Base-by-base conservation (phyloP, 1,284 basidiomycete genomes). In the Puccinia horiana region DNA sequence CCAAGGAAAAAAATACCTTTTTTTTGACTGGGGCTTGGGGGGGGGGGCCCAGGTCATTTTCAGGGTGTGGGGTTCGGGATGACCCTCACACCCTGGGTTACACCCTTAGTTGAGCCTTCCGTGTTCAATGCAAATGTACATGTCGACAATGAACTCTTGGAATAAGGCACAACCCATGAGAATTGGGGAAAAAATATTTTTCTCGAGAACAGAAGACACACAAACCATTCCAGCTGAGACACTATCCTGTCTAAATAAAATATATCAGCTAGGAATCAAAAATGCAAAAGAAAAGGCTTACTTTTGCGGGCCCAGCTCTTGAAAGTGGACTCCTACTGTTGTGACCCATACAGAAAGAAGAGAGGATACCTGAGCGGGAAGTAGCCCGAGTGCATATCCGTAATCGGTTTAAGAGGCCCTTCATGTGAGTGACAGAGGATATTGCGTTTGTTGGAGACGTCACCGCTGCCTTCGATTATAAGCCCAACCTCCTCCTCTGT, bases 181-280 rank as follows among this genome's bases (percentile, higher is more conserved):
- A 88, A 86, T 90, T 88, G 58, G 58, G 5, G 61, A 69, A 44
- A 69, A 69, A 1, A 8, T 1, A n/a, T 42, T 23, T 12, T 8
- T 2, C 40, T 40, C 9, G 5, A 16, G 26, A 47, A 65, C 26
- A 47, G 26, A 2, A 65, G 26, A 32, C 65, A 77, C 6, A 58
- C 56, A 20, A 44, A 40, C 75, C 75, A 77, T 18, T 77, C 75
- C 3, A 77, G 26, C 23, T 74, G 72, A 6, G 65, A 44, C 6
- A 54, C 47, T 47, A 18, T 12, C 42, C 11, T 37, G 12, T 11
- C 89, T 35, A 89, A 85, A 44, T 8, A 16, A 6, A 44, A 86
- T 32, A 8, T 85, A 82, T 52, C 18, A 12, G n/a, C n/a, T n/a
- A n/a, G n/a, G n/a, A n/a, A n/a, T n/a, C n/a, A n/a, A n/a, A n/a